These are phyloP conservation scores for Anastatica hierochuntica DNA, from an alignment of 345 rosid genomes.

Conservation along the genomic window DNA sequence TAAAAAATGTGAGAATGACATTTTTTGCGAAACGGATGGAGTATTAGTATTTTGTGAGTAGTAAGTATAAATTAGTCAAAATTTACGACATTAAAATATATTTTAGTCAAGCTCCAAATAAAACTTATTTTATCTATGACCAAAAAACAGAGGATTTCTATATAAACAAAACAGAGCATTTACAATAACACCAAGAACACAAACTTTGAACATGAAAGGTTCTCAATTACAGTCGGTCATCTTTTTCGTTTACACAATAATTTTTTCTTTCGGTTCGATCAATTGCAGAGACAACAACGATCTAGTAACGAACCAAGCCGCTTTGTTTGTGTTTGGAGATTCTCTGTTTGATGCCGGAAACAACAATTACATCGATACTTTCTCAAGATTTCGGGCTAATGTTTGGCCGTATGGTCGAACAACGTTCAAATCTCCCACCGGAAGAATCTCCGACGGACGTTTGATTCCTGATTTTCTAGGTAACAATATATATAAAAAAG, in stretches of 20 bases:
- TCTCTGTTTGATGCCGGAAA: no score
- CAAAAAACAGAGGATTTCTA: no score
- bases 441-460: slow-evolving; percentile 35
- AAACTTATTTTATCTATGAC: no score
- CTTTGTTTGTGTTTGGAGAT: slow-evolving; percentile 37
- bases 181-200: neutral
- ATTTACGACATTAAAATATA: no score
- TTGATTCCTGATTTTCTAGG: slow-evolving; percentile 38
- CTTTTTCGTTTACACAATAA: neutral
- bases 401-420: slow-evolving; percentile 33
- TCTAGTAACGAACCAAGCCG: slow-evolving; percentile 18
- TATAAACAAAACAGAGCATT: neutral
- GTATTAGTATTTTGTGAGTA: no score
- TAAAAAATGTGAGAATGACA: no score
- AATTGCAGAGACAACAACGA: neutral
- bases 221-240: neutral
- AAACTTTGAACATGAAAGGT: slow-evolving; percentile 2
- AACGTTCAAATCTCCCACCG: slow-evolving; percentile 32
- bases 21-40: no score
- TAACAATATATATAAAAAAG: no score
- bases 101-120: no score
- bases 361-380: slow-evolving; percentile 31
- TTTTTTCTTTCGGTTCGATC: neutral
- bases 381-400: slow-evolving; percentile 18
- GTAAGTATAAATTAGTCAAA: no score